These are phyloP conservation scores for Camelina sativa DNA, from an alignment of 345 rosid species.

Conservation along the genomic window DNA sequence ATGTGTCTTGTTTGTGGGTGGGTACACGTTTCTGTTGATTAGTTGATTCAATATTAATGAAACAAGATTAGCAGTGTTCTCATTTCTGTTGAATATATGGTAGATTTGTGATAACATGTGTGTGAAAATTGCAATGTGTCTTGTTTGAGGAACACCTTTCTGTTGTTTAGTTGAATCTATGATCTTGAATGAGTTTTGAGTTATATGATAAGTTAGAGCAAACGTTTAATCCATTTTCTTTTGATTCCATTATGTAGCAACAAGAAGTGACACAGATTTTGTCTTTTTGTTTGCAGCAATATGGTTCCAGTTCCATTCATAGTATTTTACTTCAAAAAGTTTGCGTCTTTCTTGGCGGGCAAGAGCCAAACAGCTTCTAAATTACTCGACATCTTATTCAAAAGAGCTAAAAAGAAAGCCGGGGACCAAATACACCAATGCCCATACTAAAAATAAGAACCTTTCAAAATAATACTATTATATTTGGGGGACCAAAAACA, in stretches of 20 bases:
- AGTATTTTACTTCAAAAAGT: constrained; percentile 68
- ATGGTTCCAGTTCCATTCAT: constrained; percentile 97
- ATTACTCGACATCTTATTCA: constrained; percentile 63
- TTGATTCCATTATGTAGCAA: not conserved
- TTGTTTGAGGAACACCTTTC: not conserved
- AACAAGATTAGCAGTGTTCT: no score
- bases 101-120: no score
- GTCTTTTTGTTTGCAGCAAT: constrained; percentile 61
- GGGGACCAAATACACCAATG: no score
- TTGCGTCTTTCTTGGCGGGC: constrained; percentile 70
- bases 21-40: no score
- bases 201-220: constrained; percentile 12
- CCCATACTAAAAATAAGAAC: no score
- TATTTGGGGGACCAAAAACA: no score
- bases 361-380: constrained; percentile 62
- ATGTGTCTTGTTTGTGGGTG: no score
- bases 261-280: not conserved
- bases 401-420: constrained; percentile 77
- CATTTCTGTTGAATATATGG: no score
- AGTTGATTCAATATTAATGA: no score
- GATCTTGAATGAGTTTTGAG: not conserved
- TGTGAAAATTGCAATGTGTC: no score
- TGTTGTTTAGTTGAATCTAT: not conserved
- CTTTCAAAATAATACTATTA: no score
- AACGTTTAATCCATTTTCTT: not conserved